Conservation (phyloP, 345 rosid species). For the Eucalyptus caleyi region DNA sequence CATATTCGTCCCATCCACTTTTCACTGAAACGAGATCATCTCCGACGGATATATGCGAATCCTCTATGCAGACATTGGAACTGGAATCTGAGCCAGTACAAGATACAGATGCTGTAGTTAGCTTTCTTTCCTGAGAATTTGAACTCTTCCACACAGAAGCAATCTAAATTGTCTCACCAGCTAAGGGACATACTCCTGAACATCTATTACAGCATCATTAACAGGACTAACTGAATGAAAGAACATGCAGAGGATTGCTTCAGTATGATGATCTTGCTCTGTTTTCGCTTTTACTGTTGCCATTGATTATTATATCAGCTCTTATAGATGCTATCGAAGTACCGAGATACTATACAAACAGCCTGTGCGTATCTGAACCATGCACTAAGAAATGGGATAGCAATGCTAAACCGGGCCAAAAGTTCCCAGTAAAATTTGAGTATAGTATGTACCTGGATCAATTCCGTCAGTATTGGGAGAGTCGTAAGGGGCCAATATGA, state of each 20-base stretch:
- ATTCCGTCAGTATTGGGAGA: constrained; percentile 38
- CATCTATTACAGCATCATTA: background rate
- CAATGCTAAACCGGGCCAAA: background rate
- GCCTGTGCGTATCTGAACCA: background rate
- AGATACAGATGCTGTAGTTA: background rate
- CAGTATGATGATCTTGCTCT: background rate
- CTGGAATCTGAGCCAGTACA: constrained; percentile 30
- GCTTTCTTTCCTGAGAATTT: background rate
- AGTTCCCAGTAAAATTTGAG: background rate
- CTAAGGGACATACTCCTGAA: background rate
- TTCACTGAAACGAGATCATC: constrained; percentile 41
- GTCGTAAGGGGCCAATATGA: constrained; percentile 23
- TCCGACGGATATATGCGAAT: constrained; percentile 31
- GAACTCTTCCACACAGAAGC: background rate
- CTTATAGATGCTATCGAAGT: background rate
- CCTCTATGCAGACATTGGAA: constrained; percentile 35
- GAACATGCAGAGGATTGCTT: background rate
- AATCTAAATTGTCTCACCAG: background rate
- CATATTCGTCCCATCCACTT: constrained; percentile 63
- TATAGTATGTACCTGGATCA: constrained; percentile 22
- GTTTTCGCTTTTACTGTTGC: background rate
- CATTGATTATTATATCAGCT: background rate
- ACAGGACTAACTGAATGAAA: background rate
- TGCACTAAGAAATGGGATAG: background rate
- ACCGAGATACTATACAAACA: background rate